These are phyloP conservation scores for Alternaria burnsii DNA, from an alignment of 2,329 filamentous ascomycete species.

Conservation along the genomic window DNA sequence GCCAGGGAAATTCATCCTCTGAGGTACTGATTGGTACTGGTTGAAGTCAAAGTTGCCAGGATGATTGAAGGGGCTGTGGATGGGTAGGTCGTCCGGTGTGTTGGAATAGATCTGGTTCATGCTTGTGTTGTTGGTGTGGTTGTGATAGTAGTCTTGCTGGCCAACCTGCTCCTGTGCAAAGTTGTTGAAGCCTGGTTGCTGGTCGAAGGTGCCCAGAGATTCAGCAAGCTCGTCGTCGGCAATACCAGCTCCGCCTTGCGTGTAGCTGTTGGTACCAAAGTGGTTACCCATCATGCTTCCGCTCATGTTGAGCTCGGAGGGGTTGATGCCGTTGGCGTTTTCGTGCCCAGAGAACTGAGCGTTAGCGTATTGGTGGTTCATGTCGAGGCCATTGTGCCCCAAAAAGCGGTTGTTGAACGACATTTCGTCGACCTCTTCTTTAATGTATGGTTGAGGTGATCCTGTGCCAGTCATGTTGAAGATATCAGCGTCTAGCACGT, in stretches of 20 bases:
- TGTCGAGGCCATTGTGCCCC: constrained; percentile 59
- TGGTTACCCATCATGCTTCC: constrained; percentile 65
- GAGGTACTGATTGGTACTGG: constrained; percentile 75
- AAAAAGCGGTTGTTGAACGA: constrained; percentile 62
- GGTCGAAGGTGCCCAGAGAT: constrained; percentile 64
- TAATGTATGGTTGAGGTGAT: constrained; percentile 69
- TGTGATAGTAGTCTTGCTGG: constrained; percentile 64
- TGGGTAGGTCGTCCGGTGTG: constrained; percentile 89
- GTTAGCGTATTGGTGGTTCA: constrained; percentile 59
- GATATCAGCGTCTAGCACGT: constrained; percentile 54
- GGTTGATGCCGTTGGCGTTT: constrained; percentile 69
- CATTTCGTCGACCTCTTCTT: constrained; percentile 72
- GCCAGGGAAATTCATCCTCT: constrained; percentile 55
- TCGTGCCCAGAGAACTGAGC: constrained; percentile 58
- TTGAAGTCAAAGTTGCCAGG: constrained; percentile 73
- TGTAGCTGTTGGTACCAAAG: constrained; percentile 73
- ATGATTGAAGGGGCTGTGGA: constrained; percentile 87
- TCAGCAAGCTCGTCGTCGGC: constrained; percentile 90
- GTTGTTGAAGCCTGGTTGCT: constrained; percentile 54
- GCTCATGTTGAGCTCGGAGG: constrained; percentile 81
- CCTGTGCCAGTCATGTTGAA: constrained; percentile 65
- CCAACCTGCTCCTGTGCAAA: constrained; percentile 65
- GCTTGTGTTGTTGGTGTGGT: constrained; percentile 62
- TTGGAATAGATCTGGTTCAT: constrained; percentile 82
- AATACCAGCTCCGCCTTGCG: constrained; percentile 79